Base-by-base conservation (phyloP, 768 basidiomycete genomes). In the Melanogaster broomeanus region DNA sequence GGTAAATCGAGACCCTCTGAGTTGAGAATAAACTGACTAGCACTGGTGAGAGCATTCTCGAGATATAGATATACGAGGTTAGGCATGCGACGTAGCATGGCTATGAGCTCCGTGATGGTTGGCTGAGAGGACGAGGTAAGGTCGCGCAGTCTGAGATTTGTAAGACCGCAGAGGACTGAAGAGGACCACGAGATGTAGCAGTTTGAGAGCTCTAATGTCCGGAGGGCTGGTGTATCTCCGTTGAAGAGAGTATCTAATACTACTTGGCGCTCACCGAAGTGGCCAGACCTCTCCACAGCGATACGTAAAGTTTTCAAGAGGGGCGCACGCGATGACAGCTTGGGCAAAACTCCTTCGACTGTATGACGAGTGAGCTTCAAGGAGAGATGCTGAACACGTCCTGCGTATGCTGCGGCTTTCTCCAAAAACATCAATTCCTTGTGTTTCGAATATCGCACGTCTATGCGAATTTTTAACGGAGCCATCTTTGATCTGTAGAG, bases 401-500 rank as follows among this genome's bases (percentile, higher is more conserved):
- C 56, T 2, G 67, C 54, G 35, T 74, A 71, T 37, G 55, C 49
- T 50, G 73, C 60, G 27, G 68, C 64, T 25, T 60, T 63, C 31
- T 63, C 63, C 24, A 76, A 11, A 63, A 71, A 13, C 64, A 66
- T 7, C 61, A 49, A 50, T 59, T 66, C 28, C 59, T 49, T 39
- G 66, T 55, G 24, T 58, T 65, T 50, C n/a, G 45, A 61, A 65
- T 45, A 75, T 51, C 39, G 62, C 50, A 21, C 74, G 61, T 64
- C 60, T 3, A 45, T 25, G 33, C 45, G n/a, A 27, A 67, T 43
- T 30, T 51, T 51, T 37, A 67, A 39, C 31, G 70, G 65, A 15
- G 70, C 71, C 61, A 62, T 71, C 56, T 76, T 78, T 3, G 79
- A 81, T 19, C 78, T 69, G 31, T 57, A 61, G 22, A 81, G 52